Evolutionary conservation across 345 rosid species (phyloP), one percentile per base, ranked within the genome.

Genomic region (Excoecaria agallocha): DNA sequence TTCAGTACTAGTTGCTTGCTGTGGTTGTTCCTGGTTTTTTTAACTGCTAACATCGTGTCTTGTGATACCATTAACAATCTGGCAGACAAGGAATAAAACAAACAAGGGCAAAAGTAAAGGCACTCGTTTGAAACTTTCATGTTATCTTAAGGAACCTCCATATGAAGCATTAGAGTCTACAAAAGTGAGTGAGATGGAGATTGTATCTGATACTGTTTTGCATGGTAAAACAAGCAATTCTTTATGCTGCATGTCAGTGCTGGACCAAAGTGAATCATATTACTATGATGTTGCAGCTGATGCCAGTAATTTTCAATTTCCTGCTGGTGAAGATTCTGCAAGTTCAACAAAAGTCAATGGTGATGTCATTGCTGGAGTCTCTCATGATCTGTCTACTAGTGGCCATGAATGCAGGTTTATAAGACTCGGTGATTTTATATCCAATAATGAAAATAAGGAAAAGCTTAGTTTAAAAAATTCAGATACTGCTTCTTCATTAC

Each of bases 241-340:
- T 77, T 81, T 85, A 62, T 76, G 79, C 83, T 81, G 83, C 80
- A 66, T 72, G 82, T 85, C 87, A 78, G 77, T 76, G 81, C 77
- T 68, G 60, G 84, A 74, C 81, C 86, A 74, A 81, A 78, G 85
- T 83, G 89, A 85, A 84, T 79, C 76, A 70, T 83, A 82, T 83
- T 84, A 59, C 76, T 80, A 74, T 87, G 84, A 87, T 86, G 85
- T 81, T 87, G 86, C 87, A 81, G 88, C 58, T 74, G 86, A 81
- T 82, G 71, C 54, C 56, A 72, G 61, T 61, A 80, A 78, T 74
- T 61, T 68, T n/a, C 62, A 58, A 45, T 58, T 48, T 77, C 70
- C 43, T 39, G 25, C 48, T 49, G 58, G 37, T 70, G 81, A 77
- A 62, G 76, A 71, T 63, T 82, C 76, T 20, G 58, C 74, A 45